phyloP scores from a whole-genome alignment of 2,329 filamentous ascomycete species.

The Monosporascus ibericus region DNA sequence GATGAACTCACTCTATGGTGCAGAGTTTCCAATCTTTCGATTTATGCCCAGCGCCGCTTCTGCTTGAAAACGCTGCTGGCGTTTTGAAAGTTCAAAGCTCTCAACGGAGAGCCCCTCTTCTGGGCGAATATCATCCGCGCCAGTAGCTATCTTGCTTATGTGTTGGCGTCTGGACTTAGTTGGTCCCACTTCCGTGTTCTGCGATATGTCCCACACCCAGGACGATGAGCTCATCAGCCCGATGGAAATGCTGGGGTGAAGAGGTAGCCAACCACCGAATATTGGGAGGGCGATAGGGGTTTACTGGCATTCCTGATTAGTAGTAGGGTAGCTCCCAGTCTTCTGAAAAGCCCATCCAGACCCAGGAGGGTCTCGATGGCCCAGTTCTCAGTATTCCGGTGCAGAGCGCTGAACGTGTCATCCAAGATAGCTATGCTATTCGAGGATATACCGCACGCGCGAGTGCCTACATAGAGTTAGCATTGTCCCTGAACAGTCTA shows the following conservation, averaged over 20 bases:
- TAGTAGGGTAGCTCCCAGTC: conserved; percentile 24
- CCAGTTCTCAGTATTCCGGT: conserved; percentile 25
- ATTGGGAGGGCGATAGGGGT: neutral
- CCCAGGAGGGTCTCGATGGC: conserved; percentile 26
- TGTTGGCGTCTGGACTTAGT: conserved; percentile 25
- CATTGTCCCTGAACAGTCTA: too few species aligned
- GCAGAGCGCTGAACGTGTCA: conserved; percentile 31
- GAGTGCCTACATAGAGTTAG: conserved; percentile 22
- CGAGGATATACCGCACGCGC: conserved; percentile 29
- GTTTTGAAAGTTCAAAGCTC: neutral
- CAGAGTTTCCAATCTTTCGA: conserved; percentile 26
- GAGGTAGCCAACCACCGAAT: neutral
- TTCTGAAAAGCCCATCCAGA: conserved; percentile 21
- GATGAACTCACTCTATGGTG: conserved; percentile 27
- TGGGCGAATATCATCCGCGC: conserved; percentile 1
- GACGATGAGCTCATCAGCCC: conserved; percentile 36
- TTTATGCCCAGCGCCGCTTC: conserved; percentile 13
- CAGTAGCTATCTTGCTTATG: conserved; percentile 27
- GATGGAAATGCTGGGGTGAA: conserved; percentile 29
- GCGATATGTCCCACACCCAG: conserved; percentile 29
- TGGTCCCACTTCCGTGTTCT: conserved; percentile 34
- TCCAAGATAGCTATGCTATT: conserved; percentile 24
- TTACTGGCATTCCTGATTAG: conserved; percentile 26
- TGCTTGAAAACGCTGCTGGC: conserved; percentile 4
- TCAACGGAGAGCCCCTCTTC: neutral